Evolutionary conservation across 75 land plant genomes (phyloP), one percentile per base, ranked within the genome.

Genomic region (Sequoia sempervirens): DNA sequence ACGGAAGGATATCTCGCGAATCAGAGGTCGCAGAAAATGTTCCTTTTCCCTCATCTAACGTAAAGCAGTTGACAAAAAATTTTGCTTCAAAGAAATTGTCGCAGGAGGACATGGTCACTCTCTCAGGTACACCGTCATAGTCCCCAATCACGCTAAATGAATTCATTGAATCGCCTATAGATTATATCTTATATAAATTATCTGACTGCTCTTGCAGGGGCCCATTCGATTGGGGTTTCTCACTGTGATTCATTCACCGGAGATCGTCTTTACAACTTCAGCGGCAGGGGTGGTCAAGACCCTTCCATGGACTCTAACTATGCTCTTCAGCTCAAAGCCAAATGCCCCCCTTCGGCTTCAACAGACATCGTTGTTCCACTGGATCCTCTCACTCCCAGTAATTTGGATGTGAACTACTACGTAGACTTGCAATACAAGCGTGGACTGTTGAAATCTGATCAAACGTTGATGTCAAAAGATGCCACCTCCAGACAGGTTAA

Each of bases 41-140:
- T 11, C 92, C 92, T 5, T 4, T 58, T 2, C 91, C 91, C 2
- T 7, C 28, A 69, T 80, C 37, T 69, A 82, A n/a, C 76, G 85
- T 90, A 34, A 34, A 75, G 41, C 66, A 80, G 30, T 79, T 86
- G n/a, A 47, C 17, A 14, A 68, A 47, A 9, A 50, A 1, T 17
- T 91, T 91, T 30, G 85, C 80, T 13, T 38, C 72, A 32, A 91
- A 87, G 54, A 83, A 80, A 15, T 72, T 91, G 15, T 52, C 86
- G 1, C 72, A 28, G 28, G 66, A 41, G 26, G 92, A 90, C 36
- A 88, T 90, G 90, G 84, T 90, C 17, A 89, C 88, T 17, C 90
- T 90, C 74, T 87, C 89, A 43, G 94, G 94, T 72, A 88, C 82
- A 36, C 84, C 81, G 75, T 46, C 80, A 45, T 45, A 45, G 0